Conservation (phyloP, 2,329 filamentous ascomycete genomes). For the Coniochaeta hoffmannii region DNA sequence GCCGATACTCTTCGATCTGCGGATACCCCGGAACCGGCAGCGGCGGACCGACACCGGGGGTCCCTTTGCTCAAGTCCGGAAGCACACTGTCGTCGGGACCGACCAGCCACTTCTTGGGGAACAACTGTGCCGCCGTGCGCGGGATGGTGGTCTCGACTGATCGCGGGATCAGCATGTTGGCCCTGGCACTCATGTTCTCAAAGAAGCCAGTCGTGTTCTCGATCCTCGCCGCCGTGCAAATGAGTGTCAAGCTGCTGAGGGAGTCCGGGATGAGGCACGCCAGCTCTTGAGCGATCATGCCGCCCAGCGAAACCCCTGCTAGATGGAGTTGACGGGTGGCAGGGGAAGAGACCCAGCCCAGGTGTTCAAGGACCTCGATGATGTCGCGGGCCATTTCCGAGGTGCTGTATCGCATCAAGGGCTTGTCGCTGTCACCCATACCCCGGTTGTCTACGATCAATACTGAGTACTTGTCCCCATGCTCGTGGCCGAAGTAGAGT, state of each 20-base stretch:
- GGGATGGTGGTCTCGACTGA: conserved; percentile 58
- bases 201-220: conserved; percentile 55
- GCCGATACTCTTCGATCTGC: conserved; percentile 27
- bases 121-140: conserved; percentile 59
- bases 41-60: conserved; percentile 12
- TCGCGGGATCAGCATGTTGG: conserved; percentile 60
- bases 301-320: conserved; percentile 75
- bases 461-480: conserved; percentile 60
- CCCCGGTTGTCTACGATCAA: conserved; percentile 80
- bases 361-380: conserved; percentile 59
- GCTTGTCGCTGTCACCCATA: conserved; percentile 73
- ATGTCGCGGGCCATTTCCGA: conserved; percentile 77
- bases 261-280: conserved; percentile 44
- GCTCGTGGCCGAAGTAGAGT: conserved; percentile 69
- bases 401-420: conserved; percentile 70
- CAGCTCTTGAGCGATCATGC: conserved; percentile 88
- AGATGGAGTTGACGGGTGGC: conserved; percentile 50
- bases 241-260: conserved; percentile 48
- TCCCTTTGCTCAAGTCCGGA: conserved; percentile 28
- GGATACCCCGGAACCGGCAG: not conserved
- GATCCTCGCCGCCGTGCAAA: conserved; percentile 54
- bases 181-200: conserved; percentile 54
- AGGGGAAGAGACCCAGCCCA: conserved; percentile 52
- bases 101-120: conserved; percentile 55
- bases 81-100: conserved; percentile 50